A percentile compares a stretch with the other conserved stretches of the same genome.
Evolutionary conservation across 2,329 filamentous ascomycete genomes (phyloP).

Genomic region (Didymellaceae sp.): DNA sequence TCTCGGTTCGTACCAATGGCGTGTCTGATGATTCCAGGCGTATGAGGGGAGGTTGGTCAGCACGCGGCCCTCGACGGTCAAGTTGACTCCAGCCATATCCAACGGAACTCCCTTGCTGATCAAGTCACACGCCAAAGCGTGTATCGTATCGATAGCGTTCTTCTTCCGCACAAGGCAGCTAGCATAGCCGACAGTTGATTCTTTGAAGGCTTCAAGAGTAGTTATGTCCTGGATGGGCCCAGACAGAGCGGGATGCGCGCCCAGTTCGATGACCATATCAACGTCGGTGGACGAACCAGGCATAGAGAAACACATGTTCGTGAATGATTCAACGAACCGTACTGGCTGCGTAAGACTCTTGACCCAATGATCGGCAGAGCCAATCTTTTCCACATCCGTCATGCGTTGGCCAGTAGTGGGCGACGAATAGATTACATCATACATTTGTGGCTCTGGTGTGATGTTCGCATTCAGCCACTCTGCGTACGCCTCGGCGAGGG

Average conservation of each 20-base stretch:
- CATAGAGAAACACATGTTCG: constrained; percentile 6
- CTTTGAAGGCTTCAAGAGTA: constrained; percentile 1
- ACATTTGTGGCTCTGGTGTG: neutral
- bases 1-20: constrained; percentile 38
- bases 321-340: constrained; percentile 6
- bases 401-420: constrained; percentile 3
- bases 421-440: constrained; percentile 1
- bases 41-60: constrained; percentile 40
- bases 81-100: constrained; percentile 22
- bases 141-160: constrained; percentile 20
- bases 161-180: constrained; percentile 19
- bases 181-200: constrained; percentile 25
- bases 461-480: neutral
- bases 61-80: neutral
- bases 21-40: constrained; percentile 42
- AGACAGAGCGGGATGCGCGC: constrained; percentile 7
- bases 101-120: constrained; percentile 8
- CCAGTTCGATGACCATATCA: constrained; percentile 12
- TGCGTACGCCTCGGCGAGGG: constrained; percentile 20
- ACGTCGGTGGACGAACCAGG: neutral
- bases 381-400: neutral
- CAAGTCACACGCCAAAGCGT: constrained; percentile 1
- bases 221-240: constrained; percentile 20
- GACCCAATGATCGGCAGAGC: constrained; percentile 12
- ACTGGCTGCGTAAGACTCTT: constrained; percentile 9